phyloP scores from a whole-genome alignment of 768 basidiomycete genomes.

The Mycena amicta region DNA sequence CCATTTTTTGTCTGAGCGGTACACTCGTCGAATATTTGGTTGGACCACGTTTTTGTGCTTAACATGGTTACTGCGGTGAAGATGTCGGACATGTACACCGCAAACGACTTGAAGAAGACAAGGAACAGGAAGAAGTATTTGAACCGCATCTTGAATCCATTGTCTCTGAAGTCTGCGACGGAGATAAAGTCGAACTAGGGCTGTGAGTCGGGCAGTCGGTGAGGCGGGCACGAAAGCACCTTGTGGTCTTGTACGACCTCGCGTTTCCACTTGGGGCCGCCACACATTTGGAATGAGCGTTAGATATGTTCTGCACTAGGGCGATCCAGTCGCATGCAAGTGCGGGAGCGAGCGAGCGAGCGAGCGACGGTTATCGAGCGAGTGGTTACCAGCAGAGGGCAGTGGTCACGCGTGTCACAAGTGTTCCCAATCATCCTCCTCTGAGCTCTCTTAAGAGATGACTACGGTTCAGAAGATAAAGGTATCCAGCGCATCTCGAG shows the following conservation, averaged over 20 bases:
- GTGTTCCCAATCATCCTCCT: no score
- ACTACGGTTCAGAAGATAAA: slow-evolving; percentile 92
- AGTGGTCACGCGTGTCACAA: slow-evolving; percentile 21
- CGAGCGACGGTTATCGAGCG: slow-evolving; percentile 15
- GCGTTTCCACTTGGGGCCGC: slow-evolving; percentile 91
- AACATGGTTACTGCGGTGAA: slow-evolving; percentile 98
- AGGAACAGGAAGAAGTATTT: slow-evolving; percentile 95
- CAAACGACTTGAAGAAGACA: slow-evolving; percentile 91
- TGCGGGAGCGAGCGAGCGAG: slow-evolving; percentile 22
- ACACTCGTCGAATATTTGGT: slow-evolving; percentile 85
- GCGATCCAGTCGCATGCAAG: slow-evolving; percentile 59
- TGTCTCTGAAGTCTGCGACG: slow-evolving; percentile 88
- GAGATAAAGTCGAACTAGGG: slow-evolving; percentile 95
- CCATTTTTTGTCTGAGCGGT: slow-evolving; percentile 46
- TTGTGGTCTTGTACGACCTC: slow-evolving; percentile 98
- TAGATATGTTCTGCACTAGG: slow-evolving; percentile 30
- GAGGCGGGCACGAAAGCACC: slow-evolving; percentile 45
- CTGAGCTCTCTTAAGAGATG: no score
- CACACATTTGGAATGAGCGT: slow-evolving; percentile 52
- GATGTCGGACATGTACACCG: slow-evolving; percentile 96
- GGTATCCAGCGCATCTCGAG: slow-evolving; percentile 41
- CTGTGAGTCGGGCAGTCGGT: slow-evolving; percentile 1
- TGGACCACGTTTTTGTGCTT: slow-evolving; percentile 87
- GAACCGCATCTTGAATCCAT: slow-evolving; percentile 77
- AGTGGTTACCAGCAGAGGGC: slow-evolving; percentile 14